A percentile compares a stretch with the other conserved stretches of the same genome.
Evolutionary conservation across 108 stramenopile species (phyloP).

Genomic region (Cyclostephanos tholiformis): DNA sequence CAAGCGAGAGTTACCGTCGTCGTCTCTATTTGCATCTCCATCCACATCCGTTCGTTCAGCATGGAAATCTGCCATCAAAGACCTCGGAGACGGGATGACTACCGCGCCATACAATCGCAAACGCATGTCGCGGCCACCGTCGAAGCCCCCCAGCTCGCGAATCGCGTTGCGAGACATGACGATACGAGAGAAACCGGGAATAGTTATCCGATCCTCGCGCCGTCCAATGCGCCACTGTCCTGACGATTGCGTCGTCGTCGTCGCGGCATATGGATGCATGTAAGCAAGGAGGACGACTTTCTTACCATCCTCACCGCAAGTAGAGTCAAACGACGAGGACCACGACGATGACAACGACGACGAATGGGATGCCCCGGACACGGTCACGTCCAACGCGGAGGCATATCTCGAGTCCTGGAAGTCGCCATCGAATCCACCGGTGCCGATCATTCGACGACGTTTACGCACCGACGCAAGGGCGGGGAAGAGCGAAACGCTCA

Average conservation of each 20-base stretch:
- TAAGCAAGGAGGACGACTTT: slow-evolving; percentile 24
- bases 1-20: background rate
- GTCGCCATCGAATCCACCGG: background rate
- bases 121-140: slow-evolving; percentile 12
- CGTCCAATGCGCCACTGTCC: background rate
- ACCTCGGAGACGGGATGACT: slow-evolving; percentile 23
- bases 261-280: slow-evolving; percentile 16
- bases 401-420: slow-evolving; percentile 11
- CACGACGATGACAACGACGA: background rate
- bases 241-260: background rate
- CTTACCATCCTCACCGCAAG: slow-evolving; percentile 14
- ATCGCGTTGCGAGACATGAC: slow-evolving; percentile 29
- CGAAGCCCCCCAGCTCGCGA: slow-evolving; percentile 22
- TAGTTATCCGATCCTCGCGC: background rate
- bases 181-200: slow-evolving; percentile 34
- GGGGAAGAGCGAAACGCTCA: background rate
- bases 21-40: background rate
- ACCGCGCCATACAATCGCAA: slow-evolving; percentile 41
- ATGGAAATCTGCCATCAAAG: background rate
- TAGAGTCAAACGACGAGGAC: background rate
- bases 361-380: background rate
- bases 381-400: slow-evolving; percentile 43
- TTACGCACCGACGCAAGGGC: slow-evolving; percentile 6
- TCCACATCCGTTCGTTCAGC: background rate
- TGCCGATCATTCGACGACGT: slow-evolving; percentile 22